Evolutionary conservation across 208 protist species (phyloP).

Genomic region (Acanthamoeba lenticulata): DNA sequence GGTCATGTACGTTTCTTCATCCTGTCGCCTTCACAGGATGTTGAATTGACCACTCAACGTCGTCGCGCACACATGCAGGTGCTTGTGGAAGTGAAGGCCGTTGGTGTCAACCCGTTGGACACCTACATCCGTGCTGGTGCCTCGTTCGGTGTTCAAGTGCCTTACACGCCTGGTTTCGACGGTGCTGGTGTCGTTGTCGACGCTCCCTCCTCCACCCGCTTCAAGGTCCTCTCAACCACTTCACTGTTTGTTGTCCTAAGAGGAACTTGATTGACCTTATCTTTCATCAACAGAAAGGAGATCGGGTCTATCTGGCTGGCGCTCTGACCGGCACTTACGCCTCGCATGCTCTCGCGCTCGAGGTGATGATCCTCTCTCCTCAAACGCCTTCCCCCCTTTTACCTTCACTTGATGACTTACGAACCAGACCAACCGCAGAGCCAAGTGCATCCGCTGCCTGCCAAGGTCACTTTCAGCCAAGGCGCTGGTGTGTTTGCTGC

Average conservation of each 20-base stretch:
- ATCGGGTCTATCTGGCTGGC: slow-evolving; percentile 30
- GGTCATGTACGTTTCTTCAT: slow-evolving; percentile 30
- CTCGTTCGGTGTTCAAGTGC: not conserved
- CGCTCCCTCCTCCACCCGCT: not conserved
- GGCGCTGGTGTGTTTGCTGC: not conserved
- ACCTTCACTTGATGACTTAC: too few relatives aligned
- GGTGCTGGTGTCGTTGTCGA: slow-evolving; percentile 28
- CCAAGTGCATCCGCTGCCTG: slow-evolving; percentile 3
- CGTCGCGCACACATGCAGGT: too few relatives aligned
- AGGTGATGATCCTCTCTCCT: too few relatives aligned
- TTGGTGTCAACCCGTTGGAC: slow-evolving; percentile 50
- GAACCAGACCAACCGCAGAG: too few relatives aligned
- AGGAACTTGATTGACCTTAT: too few relatives aligned
- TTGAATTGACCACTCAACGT: too few relatives aligned
- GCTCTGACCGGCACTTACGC: slow-evolving; percentile 39
- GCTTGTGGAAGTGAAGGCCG: slow-evolving; percentile 40
- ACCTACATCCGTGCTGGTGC: slow-evolving; percentile 50
- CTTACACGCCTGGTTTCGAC: slow-evolving; percentile 45
- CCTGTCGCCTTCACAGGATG: too few relatives aligned
- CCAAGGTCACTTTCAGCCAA: not conserved
- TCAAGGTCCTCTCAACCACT: too few relatives aligned
- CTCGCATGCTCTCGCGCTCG: not conserved
- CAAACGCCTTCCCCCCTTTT: too few relatives aligned
- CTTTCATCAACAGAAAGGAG: too few relatives aligned
- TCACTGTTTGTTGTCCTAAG: too few relatives aligned